Evolutionary conservation across 495 filamentous ascomycete species (phyloP).

Genomic region (Podospora sp.): DNA sequence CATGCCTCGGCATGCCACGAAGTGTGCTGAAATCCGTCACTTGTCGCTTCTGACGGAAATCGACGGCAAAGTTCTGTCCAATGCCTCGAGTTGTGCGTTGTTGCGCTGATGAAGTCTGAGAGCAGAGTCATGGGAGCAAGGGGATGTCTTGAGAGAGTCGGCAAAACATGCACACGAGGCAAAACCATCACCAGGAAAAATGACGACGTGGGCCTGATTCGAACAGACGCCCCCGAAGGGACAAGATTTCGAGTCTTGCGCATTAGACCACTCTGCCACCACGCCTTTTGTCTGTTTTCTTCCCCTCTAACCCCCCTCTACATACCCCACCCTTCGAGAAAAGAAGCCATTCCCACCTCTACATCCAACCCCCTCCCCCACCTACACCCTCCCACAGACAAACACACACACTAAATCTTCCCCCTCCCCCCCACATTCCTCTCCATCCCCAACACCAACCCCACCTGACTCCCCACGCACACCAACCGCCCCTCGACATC

Average conservation of each 20-base stretch:
- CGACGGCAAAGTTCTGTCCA: too few relatives aligned
- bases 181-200: neutral
- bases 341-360: too few relatives aligned
- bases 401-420: too few relatives aligned
- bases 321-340: too few relatives aligned
- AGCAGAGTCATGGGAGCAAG: too few relatives aligned
- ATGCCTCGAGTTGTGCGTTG: too few relatives aligned
- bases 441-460: constrained; percentile 53
- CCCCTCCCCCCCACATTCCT: constrained; percentile 33
- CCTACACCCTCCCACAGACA: neutral
- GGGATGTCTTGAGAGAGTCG: neutral
- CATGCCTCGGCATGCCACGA: neutral
- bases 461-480: constrained; percentile 64
- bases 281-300: neutral
- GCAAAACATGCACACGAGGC: neutral
- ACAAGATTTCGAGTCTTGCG: constrained; percentile 1
- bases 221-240: neutral
- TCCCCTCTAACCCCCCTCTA: neutral
- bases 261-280: neutral
- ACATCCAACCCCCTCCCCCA: too few relatives aligned
- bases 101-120: too few relatives aligned
- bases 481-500: constrained; percentile 61
- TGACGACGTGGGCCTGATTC: neutral
- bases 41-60: too few relatives aligned
- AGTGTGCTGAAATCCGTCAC: neutral